These are phyloP conservation scores for Wakefieldia striispora DNA, from an alignment of 768 basidiomycete genomes.

Conservation along the genomic window DNA sequence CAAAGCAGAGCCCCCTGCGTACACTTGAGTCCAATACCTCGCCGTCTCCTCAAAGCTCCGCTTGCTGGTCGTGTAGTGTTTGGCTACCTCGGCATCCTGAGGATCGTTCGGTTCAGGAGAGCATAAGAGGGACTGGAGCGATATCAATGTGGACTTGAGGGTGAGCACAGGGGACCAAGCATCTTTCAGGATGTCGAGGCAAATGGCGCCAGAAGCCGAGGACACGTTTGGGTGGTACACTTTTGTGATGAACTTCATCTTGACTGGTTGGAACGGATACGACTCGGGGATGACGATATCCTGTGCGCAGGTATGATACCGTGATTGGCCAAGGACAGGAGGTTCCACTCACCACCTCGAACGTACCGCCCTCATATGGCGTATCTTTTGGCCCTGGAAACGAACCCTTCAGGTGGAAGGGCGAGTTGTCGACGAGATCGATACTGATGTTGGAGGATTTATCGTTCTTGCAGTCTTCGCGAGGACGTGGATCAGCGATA, in stretches of 20 bases:
- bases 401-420: constrained; percentile 88
- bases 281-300: constrained; percentile 92
- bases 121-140: constrained; percentile 88
- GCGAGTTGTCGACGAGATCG: constrained; percentile 84
- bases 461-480: constrained; percentile 90
- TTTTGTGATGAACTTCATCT: constrained; percentile 98
- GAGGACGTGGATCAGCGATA: constrained; percentile 9
- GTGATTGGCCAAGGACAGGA: constrained; percentile 4
- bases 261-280: constrained; percentile 90
- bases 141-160: constrained; percentile 94
- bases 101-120: constrained; percentile 95
- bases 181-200: constrained; percentile 82
- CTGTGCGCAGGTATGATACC: constrained; percentile 36
- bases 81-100: constrained; percentile 97
- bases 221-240: constrained; percentile 97
- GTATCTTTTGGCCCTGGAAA: constrained; percentile 92
- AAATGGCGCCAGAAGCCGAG: constrained; percentile 92
- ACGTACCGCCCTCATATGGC: constrained; percentile 89
- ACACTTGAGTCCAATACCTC: constrained; percentile 89
- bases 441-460: constrained; percentile 84
- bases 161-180: constrained; percentile 96
- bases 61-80: constrained; percentile 91
- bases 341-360: constrained; percentile 72
- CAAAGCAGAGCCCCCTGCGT: constrained; percentile 70
- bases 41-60: constrained; percentile 89